phyloP scores from a whole-genome alignment of 139 green algal species.

The Astrephomene gubernaculifera region DNA sequence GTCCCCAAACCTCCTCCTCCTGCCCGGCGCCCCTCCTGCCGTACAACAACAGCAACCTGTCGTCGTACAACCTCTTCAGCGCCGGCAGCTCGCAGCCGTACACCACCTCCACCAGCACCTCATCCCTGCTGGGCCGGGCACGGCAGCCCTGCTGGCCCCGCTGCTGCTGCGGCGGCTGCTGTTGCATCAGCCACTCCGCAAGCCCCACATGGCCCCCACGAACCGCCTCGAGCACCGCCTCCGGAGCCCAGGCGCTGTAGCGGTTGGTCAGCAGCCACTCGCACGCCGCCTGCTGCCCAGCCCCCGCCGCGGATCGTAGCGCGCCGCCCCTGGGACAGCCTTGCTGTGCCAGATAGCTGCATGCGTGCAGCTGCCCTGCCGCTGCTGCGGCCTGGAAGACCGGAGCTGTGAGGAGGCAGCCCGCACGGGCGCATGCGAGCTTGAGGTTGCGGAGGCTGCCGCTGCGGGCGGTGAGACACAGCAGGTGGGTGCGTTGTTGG shows the following conservation, averaged over 20 bases:
- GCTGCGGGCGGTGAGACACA: neutral
- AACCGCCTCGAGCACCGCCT: neutral
- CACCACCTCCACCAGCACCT: neutral
- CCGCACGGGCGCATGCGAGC: neutral
- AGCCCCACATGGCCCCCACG: neutral
- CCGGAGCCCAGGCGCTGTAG: neutral
- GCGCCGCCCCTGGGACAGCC: neutral
- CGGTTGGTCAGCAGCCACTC: neutral
- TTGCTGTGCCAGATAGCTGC: neutral
- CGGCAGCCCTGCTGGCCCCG: neutral
- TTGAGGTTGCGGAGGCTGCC: neutral
- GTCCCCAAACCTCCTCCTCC: too few species aligned
- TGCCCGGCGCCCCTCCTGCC: too few species aligned
- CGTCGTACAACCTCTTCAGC: neutral
- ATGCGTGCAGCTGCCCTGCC: neutral
- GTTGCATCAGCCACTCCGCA: neutral
- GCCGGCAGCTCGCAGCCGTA: neutral
- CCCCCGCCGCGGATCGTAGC: neutral
- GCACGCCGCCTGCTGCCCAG: neutral
- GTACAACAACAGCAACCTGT: too few species aligned
- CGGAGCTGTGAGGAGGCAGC: neutral
- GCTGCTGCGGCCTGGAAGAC: neutral
- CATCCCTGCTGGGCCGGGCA: too few species aligned
- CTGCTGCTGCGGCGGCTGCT: neutral
- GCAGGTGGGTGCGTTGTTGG: neutral